Percentiles rank a stretch among this genome's conserved stretches.
Conservation (phyloP, 208 protist species). For the Sergeia podlipaevii region DNA sequence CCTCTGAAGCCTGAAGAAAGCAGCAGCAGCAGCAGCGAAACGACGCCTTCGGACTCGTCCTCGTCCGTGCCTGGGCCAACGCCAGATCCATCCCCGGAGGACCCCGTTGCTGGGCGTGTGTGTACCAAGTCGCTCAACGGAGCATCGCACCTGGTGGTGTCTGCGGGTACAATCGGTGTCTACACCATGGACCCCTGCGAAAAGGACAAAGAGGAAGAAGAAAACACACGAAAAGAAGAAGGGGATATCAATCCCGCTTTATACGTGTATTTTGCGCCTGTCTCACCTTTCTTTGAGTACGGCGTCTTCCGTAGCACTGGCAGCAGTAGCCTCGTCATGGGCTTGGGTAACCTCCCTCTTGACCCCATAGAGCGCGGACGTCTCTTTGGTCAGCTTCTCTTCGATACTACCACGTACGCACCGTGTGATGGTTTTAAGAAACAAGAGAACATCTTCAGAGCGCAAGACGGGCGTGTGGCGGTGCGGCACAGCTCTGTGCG, state of each 20-base stretch:
- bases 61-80: constrained; percentile 9
- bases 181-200: constrained; percentile 54
- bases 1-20: constrained; percentile 6
- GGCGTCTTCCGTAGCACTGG: constrained; percentile 11
- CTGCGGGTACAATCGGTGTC: constrained; percentile 46
- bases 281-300: constrained; percentile 30
- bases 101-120: constrained; percentile 20
- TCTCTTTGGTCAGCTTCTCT: neutral
- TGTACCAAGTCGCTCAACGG: constrained; percentile 42
- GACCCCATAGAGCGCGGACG: no score
- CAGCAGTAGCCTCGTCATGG: constrained; percentile 2
- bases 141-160: constrained; percentile 58
- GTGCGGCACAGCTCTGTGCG: constrained; percentile 24
- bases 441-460: constrained; percentile 41
- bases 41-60: constrained; percentile 9
- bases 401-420: constrained; percentile 11
- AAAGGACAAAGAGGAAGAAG: constrained; percentile 2
- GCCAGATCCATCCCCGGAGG: neutral
- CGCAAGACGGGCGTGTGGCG: constrained; percentile 27
- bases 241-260: constrained; percentile 12
- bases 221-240: constrained; percentile 8
- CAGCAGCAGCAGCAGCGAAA: neutral
- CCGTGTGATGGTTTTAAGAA: constrained; percentile 66
- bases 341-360: no score
- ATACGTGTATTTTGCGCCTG: constrained; percentile 37